Evolutionary conservation across 2,329 filamentous ascomycete genomes (phyloP).

Genomic region (Colletotrichum salicis): DNA sequence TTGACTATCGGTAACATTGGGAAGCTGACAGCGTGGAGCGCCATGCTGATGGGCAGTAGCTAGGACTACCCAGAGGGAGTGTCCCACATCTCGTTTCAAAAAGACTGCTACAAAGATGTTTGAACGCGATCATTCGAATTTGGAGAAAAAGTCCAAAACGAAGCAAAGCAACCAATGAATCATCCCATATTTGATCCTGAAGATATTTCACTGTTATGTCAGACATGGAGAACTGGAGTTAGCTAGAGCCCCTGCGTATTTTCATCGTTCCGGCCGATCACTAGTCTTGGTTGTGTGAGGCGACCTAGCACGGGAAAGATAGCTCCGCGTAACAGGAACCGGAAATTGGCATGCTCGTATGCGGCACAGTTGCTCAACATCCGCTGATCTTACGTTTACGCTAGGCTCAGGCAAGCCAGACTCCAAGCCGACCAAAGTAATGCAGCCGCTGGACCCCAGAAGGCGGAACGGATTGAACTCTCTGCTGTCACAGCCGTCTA

Average conservation of each 20-base stretch:
- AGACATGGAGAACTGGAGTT: neutral
- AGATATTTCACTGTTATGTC: neutral
- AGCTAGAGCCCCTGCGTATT: neutral
- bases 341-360: neutral
- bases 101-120: neutral
- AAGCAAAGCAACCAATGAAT: neutral
- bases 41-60: neutral
- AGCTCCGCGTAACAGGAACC: neutral
- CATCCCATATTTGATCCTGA: neutral
- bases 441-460: neutral
- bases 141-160: neutral
- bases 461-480: neutral
- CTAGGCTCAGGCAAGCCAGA: neutral
- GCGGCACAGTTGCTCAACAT: neutral
- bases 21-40: constrained; percentile 26
- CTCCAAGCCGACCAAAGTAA: neutral
- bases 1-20: constrained; percentile 38
- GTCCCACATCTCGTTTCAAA: neutral
- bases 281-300: neutral
- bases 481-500: neutral
- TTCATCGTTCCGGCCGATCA: neutral
- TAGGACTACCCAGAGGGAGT: neutral
- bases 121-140: neutral
- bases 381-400: neutral
- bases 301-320: neutral